These are phyloP conservation scores for Alternaria arbusti DNA, from an alignment of 2,329 filamentous ascomycete genomes.

Conservation along the genomic window DNA sequence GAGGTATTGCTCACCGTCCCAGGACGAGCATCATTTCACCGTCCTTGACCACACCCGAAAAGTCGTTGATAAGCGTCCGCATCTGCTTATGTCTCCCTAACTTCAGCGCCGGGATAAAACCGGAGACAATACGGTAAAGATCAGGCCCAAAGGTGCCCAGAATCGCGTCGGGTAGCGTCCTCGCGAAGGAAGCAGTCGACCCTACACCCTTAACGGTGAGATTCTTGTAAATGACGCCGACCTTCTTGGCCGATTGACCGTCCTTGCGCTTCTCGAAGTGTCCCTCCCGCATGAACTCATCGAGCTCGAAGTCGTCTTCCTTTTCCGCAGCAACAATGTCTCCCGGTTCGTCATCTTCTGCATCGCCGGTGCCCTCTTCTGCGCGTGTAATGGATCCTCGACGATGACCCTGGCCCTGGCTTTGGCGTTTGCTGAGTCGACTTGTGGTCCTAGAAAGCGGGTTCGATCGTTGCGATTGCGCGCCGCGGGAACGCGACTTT, in stretches of 20 bases:
- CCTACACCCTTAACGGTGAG: conserved; percentile 76
- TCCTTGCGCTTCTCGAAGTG: conserved; percentile 76
- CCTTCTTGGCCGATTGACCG: conserved; percentile 73
- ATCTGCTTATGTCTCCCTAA: conserved; percentile 58
- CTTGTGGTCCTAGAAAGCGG: conserved; percentile 34
- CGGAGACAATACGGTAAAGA: conserved; percentile 68
- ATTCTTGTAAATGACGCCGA: conserved; percentile 78
- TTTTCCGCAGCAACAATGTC: conserved; percentile 52
- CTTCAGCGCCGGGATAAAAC: conserved; percentile 60
- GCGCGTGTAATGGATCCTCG: conserved; percentile 18
- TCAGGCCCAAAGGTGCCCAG: conserved; percentile 82
- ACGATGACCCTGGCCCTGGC: conserved; percentile 13
- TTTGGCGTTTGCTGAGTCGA: conserved; percentile 33
- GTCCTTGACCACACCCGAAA: conserved; percentile 70
- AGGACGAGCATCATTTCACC: conserved; percentile 77
- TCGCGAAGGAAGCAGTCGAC: conserved; percentile 70
- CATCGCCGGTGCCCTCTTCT: conserved; percentile 11
- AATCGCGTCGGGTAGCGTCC: conserved; percentile 75
- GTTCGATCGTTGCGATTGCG: conserved; percentile 32
- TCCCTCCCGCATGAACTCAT: conserved; percentile 73
- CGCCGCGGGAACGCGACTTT: conserved; percentile 44
- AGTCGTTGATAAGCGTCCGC: conserved; percentile 68
- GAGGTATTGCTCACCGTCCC: conserved; percentile 54
- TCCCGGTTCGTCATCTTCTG: conserved; percentile 27
- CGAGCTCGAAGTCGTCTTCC: conserved; percentile 70